Evolutionary conservation across 805 yeast species (phyloP).

Genomic region (Maudiozyma serrabonitensis): DNA sequence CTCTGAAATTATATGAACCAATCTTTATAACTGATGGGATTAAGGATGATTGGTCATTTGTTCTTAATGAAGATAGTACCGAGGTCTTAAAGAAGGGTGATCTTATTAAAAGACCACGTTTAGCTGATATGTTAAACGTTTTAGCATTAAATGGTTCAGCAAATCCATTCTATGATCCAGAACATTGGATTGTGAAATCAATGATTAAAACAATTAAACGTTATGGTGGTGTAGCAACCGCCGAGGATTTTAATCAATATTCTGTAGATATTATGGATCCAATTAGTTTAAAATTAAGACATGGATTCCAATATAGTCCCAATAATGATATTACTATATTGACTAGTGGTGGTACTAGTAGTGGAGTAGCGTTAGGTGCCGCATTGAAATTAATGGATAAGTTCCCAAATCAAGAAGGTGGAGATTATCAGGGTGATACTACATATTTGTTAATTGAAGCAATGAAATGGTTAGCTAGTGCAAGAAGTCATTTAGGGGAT

Average conservation of each 20-base stretch:
- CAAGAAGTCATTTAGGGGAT: constrained; percentile 80
- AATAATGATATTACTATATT: constrained; percentile 38
- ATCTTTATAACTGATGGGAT: constrained; percentile 19
- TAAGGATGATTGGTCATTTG: constrained; percentile 46
- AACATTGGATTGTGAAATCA: constrained; percentile 59
- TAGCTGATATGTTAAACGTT: constrained; percentile 56
- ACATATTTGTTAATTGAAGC: constrained; percentile 69
- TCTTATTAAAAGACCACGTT: constrained; percentile 43
- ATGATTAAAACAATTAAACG: constrained; percentile 41
- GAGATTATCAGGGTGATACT: constrained; percentile 39
- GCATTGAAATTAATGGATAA: constrained; percentile 59
- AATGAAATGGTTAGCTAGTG: constrained; percentile 91
- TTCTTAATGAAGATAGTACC: constrained; percentile 30
- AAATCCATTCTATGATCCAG: constrained; percentile 74
- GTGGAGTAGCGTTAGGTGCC: constrained; percentile 73
- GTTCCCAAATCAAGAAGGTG: constrained; percentile 33
- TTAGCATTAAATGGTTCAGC: constrained; percentile 72
- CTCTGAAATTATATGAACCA: constrained; percentile 33
- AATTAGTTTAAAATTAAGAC: constrained; percentile 16
- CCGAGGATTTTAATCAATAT: constrained; percentile 60
- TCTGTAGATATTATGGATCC: constrained; percentile 37
- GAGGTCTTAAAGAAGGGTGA: constrained; percentile 49
- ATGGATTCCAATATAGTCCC: constrained; percentile 25
- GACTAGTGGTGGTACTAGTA: constrained; percentile 63
- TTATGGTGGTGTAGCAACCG: constrained; percentile 58